Conservation (phyloP, 2,329 filamentous ascomycete species). For the Setomelanomma holmii region DNA sequence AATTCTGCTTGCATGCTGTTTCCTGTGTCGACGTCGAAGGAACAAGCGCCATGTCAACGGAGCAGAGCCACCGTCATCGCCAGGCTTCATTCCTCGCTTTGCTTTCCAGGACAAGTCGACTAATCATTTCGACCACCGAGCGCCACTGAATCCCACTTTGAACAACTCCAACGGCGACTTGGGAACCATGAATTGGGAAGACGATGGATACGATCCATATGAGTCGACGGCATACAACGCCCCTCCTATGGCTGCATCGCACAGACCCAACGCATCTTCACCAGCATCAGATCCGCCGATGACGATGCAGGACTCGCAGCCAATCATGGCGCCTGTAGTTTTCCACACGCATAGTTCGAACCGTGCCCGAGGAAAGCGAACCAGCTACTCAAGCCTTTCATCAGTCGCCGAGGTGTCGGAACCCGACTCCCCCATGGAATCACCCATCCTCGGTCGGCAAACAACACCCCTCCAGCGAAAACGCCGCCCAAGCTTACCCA, state of each 20-base stretch:
- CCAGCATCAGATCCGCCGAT: conserved; percentile 12
- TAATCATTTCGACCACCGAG: conserved; percentile 30
- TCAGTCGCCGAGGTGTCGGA: conserved; percentile 43
- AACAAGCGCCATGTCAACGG: conserved; percentile 29
- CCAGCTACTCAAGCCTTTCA: conserved; percentile 40
- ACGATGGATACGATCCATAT: conserved; percentile 34
- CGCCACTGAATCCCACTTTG: conserved; percentile 23
- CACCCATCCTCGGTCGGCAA: conserved; percentile 27
- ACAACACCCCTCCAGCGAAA: conserved; percentile 8
- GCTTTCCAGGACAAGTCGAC: conserved; percentile 40
- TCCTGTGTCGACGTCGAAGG: conserved; percentile 33
- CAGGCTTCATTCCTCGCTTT: conserved; percentile 46
- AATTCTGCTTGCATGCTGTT: conserved; percentile 33
- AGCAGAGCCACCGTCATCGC: conserved; percentile 41
- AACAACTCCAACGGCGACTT: conserved; percentile 21
- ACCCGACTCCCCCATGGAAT: conserved; percentile 34
- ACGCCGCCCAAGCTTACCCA: conserved; percentile 13
- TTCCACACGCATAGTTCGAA: conserved; percentile 45
- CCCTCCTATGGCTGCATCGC: conserved; percentile 5
- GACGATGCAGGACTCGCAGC: conserved; percentile 23
- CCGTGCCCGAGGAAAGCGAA: conserved; percentile 39
- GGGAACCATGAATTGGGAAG: conserved; percentile 36
- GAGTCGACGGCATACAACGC: conserved; percentile 10
- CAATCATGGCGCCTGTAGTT: conserved; percentile 34
- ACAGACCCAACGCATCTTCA: conserved; percentile 7